Percentiles rank a stretch among this genome's conserved stretches.
Evolutionary conservation across 1,284 basidiomycete genomes (phyloP).

Genomic region (Rhodotorula sp.): DNA sequence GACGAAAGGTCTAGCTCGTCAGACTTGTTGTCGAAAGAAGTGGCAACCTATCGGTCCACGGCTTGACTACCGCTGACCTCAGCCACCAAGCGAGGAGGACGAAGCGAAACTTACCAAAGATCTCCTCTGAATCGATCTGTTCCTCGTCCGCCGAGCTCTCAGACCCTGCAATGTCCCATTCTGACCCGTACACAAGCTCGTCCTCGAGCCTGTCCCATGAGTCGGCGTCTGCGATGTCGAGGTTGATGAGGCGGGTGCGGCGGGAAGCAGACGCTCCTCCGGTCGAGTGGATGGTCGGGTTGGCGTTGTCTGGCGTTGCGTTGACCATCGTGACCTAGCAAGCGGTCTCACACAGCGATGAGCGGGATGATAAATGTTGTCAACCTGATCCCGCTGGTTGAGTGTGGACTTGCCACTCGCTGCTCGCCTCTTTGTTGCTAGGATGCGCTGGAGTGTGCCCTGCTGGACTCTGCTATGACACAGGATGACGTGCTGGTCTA

Average conservation of each 20-base stretch:
- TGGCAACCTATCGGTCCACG: no score
- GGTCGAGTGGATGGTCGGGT: conserved; percentile 40
- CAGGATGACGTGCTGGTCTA: no score
- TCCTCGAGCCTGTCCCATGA: conserved; percentile 41
- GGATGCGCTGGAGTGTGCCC: no score
- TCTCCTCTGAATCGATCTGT: conserved; percentile 64
- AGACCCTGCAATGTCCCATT: background rate
- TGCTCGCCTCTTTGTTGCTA: no score
- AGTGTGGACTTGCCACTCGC: no score
- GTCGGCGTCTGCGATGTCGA: conserved; percentile 32
- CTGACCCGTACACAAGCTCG: background rate
- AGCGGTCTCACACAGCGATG: background rate
- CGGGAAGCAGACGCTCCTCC: background rate
- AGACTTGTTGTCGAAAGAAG: no score
- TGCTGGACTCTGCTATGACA: no score
- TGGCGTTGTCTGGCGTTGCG: conserved; percentile 41
- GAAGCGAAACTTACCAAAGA: conserved; percentile 57
- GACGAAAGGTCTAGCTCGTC: background rate
- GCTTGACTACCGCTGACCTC: no score
- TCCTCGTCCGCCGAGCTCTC: conserved; percentile 7
- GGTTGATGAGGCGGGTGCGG: conserved; percentile 27
- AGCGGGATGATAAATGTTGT: background rate
- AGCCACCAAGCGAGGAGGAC: background rate
- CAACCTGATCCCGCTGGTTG: background rate
- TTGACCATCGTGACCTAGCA: conserved; percentile 7